Base-by-base conservation (phyloP, 805 yeast species). In the Candida chauliodis region DNA sequence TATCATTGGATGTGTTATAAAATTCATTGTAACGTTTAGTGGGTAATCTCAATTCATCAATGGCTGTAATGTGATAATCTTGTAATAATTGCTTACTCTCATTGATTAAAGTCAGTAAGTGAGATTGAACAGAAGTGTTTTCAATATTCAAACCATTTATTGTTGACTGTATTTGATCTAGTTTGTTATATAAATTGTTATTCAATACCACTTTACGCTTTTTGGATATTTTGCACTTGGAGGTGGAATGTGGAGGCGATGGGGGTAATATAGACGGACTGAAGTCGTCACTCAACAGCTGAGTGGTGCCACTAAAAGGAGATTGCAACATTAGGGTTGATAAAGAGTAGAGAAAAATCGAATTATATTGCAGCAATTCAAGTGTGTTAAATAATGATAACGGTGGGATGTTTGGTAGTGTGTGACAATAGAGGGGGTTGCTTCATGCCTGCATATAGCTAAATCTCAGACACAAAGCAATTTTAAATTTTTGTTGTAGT, bases 321-420 rank as follows among this genome's bases (percentile, higher is more conserved):
- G 35, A 31, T 22, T 31, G 35, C 14, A 31, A 31, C 35, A 31
- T 31, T n/a, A 14, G 13, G 13, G 29, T 26, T 10, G 29, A 26
- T 8, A 8, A 11, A 8, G 16, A 26, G n/a, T 10, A 26, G 10
- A 22, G 25, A 22, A 22, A 22, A 11, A 22, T n/a, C n/a, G n/a
- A n/a, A n/a, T n/a, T n/a, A n/a, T n/a, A n/a, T n/a, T n/a, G n/a
- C n/a, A n/a, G n/a, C n/a, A n/a, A n/a, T n/a, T n/a, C n/a, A n/a
- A n/a, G n/a, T n/a, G n/a, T n/a, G n/a, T n/a, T n/a, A n/a, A n/a
- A n/a, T n/a, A n/a, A n/a, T n/a, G n/a, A n/a, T n/a, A n/a, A n/a
- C n/a, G n/a, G n/a, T n/a, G n/a, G n/a, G n/a, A n/a, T n/a, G n/a
- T n/a, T n/a, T n/a, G n/a, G n/a, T n/a, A n/a, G n/a, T n/a, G n/a